Evolutionary conservation across 78 protist genomes (phyloP).

Genomic region (Dictyostelium intermedium): DNA sequence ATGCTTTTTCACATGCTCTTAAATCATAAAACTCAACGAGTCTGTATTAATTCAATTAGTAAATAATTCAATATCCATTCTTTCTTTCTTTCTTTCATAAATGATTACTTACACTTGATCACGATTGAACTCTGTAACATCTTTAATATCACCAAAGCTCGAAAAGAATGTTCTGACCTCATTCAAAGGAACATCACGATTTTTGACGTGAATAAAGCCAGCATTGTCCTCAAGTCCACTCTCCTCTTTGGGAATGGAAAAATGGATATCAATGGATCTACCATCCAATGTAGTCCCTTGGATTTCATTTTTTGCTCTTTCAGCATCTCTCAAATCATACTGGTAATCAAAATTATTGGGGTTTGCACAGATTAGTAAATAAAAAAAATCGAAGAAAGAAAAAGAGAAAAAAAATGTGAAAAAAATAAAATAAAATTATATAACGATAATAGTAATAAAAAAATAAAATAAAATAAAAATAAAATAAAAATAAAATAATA

Average conservation of each 20-base stretch:
- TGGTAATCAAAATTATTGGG: background rate
- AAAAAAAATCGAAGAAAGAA: background rate
- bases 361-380: background rate
- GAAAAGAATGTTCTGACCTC: conserved; percentile 53
- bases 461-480: background rate
- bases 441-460: background rate
- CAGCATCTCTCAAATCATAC: conserved; percentile 79
- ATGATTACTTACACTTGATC: conserved; percentile 30
- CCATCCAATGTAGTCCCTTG: conserved; percentile 23
- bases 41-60: background rate
- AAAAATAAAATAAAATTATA: background rate
- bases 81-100: background rate
- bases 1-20: conserved; percentile 78
- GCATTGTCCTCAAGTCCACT: conserved; percentile 45
- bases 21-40: conserved; percentile 77
- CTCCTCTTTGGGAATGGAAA: conserved; percentile 76
- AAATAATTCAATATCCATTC: no score
- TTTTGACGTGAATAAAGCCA: conserved; percentile 49
- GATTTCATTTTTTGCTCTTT: conserved; percentile 54
- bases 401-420: background rate
- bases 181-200: conserved; percentile 13
- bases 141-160: conserved; percentile 57
- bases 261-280: conserved; percentile 74
- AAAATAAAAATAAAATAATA: background rate
- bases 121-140: conserved; percentile 50